These are phyloP conservation scores for Dictyostelium brefeldianum DNA, from an alignment of 78 protist genomes.

Conservation along the genomic window DNA sequence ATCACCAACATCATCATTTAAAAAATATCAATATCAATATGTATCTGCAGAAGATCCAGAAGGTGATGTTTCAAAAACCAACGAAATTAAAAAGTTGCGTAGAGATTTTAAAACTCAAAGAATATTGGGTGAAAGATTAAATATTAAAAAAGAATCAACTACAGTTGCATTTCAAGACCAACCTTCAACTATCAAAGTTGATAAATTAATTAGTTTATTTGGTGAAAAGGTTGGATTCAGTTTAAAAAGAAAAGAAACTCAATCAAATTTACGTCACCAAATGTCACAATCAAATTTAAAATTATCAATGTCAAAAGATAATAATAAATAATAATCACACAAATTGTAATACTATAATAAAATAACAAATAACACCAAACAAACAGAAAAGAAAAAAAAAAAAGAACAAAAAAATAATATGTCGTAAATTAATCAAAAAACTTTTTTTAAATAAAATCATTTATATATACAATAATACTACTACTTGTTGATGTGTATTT, in stretches of 20 bases:
- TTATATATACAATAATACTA: too few species aligned
- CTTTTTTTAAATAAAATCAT: too few species aligned
- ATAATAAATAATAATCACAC: neutral
- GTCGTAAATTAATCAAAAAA: too few species aligned
- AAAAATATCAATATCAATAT: slow-evolving; percentile 1
- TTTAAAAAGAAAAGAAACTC: slow-evolving; percentile 32
- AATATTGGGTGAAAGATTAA: slow-evolving; percentile 40
- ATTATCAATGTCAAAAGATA: neutral
- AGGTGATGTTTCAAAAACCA: slow-evolving; percentile 24
- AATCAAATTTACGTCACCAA: neutral
- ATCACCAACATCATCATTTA: slow-evolving; percentile 19
- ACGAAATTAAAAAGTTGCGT: slow-evolving; percentile 4
- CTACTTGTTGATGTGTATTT: too few species aligned
- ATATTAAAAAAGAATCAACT: slow-evolving; percentile 26
- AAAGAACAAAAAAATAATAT: too few species aligned
- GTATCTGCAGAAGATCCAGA: slow-evolving; percentile 2
- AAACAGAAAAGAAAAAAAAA: too few species aligned
- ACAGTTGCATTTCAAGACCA: slow-evolving; percentile 26
- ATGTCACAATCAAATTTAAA: slow-evolving; percentile 1
- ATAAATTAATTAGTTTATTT: slow-evolving; percentile 36
- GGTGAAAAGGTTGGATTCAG: slow-evolving; percentile 46
- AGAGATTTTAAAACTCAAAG: slow-evolving; percentile 52
- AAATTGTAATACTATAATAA: neutral
- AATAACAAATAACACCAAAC: too few species aligned
- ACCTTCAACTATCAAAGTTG: slow-evolving; percentile 39